Evolutionary conservation across 106 monocot species (phyloP), one percentile per base, ranked within the genome.

Genomic region (Apostasia shenzhenica): DNA sequence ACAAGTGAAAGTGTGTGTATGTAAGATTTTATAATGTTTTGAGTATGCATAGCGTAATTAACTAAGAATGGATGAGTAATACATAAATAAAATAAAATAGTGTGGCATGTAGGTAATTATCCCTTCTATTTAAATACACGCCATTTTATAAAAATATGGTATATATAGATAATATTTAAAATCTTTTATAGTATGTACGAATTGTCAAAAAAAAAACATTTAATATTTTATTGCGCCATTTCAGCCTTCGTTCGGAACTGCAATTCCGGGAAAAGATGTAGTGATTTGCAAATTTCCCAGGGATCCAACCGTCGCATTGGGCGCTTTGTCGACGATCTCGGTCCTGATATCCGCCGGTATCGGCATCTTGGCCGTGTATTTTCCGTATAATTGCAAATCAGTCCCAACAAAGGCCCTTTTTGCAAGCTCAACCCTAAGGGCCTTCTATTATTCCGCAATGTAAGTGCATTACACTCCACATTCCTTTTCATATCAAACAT

Each of bases 241-340:
- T 45, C 68, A 91, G 94, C 94, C 94, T 69, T 42, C 85, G 66
- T 67, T 1, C 61, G 94, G 94, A 75, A 88, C 73, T 45, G 72
- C 81, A 50, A 79, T 94, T 43, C 56, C 63, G 55, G 79, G 79
- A 57, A 81, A 85, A 73, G 94, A 70, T 59, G 81, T 85, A 13
- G 71, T 85, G 41, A 84, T 83, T 59, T 95, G 94, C 84, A 83
- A 81, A 68, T 95, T 70, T 70, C 94, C 94, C 39, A 80, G 39
- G 42, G 94, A 95, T 69, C 83, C 88, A 41, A 84, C 79, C 8
- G 67, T 95, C 66, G 75, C 78, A 47, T 50, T 91, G 48, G 94
- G 94, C 53, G 63, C 48, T 53, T 64, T 95, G 41, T 81, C 91
- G 12, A 44, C 80, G 8, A 66, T 86, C 1, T n/a, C 86, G 38